Evolutionary conservation across 768 basidiomycete species (phyloP).

Genomic region (Termitomyces sp.): DNA sequence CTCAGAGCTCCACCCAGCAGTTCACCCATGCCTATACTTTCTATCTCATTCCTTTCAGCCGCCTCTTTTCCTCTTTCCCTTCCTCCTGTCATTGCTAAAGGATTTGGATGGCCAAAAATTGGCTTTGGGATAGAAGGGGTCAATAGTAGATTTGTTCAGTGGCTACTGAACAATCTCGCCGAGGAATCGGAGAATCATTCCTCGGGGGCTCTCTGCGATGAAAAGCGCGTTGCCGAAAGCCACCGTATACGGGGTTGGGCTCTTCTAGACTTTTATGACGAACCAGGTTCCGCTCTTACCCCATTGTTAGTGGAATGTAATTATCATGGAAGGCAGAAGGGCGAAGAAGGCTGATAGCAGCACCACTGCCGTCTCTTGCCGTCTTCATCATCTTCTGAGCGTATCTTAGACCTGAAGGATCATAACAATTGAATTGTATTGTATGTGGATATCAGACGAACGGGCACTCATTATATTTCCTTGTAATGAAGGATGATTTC

Average conservation of each 20-base stretch:
- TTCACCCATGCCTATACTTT: slow-evolving; percentile 40
- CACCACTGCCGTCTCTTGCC: not conserved
- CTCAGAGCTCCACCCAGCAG: slow-evolving; percentile 29
- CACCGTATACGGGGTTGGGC: slow-evolving; percentile 68
- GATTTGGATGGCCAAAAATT: slow-evolving; percentile 75
- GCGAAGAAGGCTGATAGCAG: slow-evolving; percentile 19
- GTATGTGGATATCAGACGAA: not conserved
- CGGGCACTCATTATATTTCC: not conserved
- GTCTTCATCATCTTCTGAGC: too few species aligned
- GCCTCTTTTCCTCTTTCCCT: slow-evolving; percentile 75
- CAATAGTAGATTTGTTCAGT: slow-evolving; percentile 67
- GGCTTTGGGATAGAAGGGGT: slow-evolving; percentile 84
- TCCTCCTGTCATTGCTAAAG: slow-evolving; percentile 72
- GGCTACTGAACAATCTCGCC: slow-evolving; percentile 56
- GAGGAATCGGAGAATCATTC: slow-evolving; percentile 5
- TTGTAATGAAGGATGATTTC: not conserved
- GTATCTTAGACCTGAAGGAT: not conserved
- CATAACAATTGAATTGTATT: not conserved
- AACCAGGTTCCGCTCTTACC: slow-evolving; percentile 52
- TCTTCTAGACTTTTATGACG: slow-evolving; percentile 66
- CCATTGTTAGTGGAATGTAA: slow-evolving; percentile 77
- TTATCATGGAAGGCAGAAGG: slow-evolving; percentile 39
- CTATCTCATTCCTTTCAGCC: slow-evolving; percentile 80
- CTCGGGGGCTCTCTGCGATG: slow-evolving; percentile 10
- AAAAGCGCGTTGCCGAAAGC: slow-evolving; percentile 15